Evolutionary conservation across 257 asterid genomes (phyloP), one percentile per base, ranked within the genome.

Genomic region (Orobanche coerulescens): DNA sequence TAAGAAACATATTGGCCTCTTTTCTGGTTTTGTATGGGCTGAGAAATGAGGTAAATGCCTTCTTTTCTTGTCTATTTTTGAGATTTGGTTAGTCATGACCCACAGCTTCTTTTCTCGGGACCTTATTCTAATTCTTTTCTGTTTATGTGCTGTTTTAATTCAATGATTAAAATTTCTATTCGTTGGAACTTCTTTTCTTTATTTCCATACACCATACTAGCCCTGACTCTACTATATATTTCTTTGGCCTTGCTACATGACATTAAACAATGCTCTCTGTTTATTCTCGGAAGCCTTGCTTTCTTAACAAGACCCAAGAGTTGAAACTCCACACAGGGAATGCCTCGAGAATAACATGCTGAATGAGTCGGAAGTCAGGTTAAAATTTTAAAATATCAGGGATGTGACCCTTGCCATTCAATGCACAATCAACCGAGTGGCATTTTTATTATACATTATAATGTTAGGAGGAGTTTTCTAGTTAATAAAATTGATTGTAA

Each of bases 21-120:
- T 91, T 81, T 91, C 96, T 73, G 97, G 97, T 64, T 88, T 78
- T 78, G 84, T 78, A 33, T 90, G 97, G 97, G 72, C 48, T 69
- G 89, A 87, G 77, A 79, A 80, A n/a, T 76, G 95, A 90, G 96
- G 97, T 90, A 65, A 12, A 50, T 4, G 23, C 26, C 55, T 36
- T 55, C 43, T 42, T 36, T 48, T 42, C 28, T 59, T 25, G 15
- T 42, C 16, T n/a, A 15, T 58, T n/a, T 54, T 12, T 22, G n/a
- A 10, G 57, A 49, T 64, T 61, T 52, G 30, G 13, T 25, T 40
- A 10, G 48, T 30, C 42, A 53, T 5, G 8, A 54, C 44, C 61
- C 34, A 11, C 44, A 37, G 36, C 26, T 56, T 40, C 37, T 22
- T 56, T 49, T 47, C 19, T 57, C 44, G 51, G 15, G 54, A 57